Evolutionary conservation across 106 monocot genomes (phyloP).

Genomic region (Narthecium ossifragum): DNA sequence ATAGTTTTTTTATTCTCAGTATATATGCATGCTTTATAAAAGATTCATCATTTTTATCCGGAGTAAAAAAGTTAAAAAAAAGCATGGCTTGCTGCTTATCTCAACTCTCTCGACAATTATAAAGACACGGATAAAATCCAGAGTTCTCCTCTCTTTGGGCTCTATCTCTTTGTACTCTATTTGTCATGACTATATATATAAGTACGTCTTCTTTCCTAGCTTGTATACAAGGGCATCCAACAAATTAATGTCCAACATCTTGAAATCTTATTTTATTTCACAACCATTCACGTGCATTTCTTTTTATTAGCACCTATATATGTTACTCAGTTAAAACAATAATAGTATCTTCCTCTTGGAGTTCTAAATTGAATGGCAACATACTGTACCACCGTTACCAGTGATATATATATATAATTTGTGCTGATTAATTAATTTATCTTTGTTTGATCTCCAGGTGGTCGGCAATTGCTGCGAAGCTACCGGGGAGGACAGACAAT

Average conservation of each 20-base stretch:
- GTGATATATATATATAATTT: background rate
- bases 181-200: background rate
- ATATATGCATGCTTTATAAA: background rate
- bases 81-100: no score
- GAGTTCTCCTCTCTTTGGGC: no score
- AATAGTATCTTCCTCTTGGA: background rate
- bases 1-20: background rate
- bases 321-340: no score
- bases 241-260: no score
- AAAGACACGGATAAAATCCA: no score
- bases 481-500: constrained; percentile 32
- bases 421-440: background rate
- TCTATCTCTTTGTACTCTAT: background rate
- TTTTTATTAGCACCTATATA: no score
- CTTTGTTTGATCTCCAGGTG: constrained; percentile 7
- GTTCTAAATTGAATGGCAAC: background rate
- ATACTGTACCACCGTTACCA: background rate
- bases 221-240: no score
- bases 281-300: no score
- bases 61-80: no score
- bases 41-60: background rate
- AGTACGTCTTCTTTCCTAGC: background rate
- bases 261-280: no score
- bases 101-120: no score
- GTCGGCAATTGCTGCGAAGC: constrained; percentile 27